Base-by-base conservation (phyloP, 305 asterid species). In the Solanum chacoense region DNA sequence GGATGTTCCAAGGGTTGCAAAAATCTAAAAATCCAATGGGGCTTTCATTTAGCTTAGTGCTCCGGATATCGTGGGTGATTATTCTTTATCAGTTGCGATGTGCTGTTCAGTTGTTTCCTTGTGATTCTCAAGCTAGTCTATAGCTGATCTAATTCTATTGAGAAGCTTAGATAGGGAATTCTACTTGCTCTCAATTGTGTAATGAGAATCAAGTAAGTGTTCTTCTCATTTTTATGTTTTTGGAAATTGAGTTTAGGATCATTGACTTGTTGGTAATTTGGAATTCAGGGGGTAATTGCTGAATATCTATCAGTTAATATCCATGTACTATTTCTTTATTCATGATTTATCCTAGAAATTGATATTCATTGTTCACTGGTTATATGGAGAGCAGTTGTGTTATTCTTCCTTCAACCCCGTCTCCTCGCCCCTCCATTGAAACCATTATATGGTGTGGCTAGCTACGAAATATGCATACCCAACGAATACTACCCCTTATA, bases 1-100 rank as follows among this genome's bases (percentile, higher is more conserved):
- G 36, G 97, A 93, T 79, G 94, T 92, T 84, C 94, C 94, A 36
- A 90, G 87, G 76, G 85, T 92, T 34, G 85, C 92, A 18, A 31
- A 90, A 36, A 76, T 91, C 72, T 79, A 67, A 67, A 67, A 80
- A 75, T 26, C 69, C 16, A 28, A 85, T 71, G 84, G 67, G 9
- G 67, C 11, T 67, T 13, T 40, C 32, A 28, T 86, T 71, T 86
- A 59, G 72, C 40, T 29, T 31, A 83, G 73, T 20, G 31, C 31
- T 83, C 87, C 86, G 42, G 7, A 31, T 12, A 50, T 45, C 12
- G 8, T 9, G 12, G 87, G 73, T 31, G 38, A 83, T 50, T 83
- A 50, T 83, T 83, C 86, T 83, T 83, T 83, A 29, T 83, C 87
- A 20, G 87, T 31, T 45, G 31, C 40, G 10, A 73, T 14, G 16